phyloP scores from a whole-genome alignment of 106 monocot genomes.

The Dendrobium officinale region DNA sequence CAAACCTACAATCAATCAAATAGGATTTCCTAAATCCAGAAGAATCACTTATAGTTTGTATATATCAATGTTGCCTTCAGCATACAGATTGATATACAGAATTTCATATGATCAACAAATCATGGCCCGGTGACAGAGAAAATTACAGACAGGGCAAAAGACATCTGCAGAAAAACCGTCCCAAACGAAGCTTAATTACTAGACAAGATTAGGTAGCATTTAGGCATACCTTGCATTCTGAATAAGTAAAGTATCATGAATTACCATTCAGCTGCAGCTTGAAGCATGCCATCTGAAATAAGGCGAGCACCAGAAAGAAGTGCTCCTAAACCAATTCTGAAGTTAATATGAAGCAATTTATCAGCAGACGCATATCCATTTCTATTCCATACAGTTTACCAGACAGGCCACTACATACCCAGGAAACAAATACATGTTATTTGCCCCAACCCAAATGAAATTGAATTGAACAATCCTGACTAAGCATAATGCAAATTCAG shows the following conservation, averaged over 20 bases:
- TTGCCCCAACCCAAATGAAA: slow-evolving; percentile 21
- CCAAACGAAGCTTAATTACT: no score
- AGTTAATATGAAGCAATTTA: slow-evolving; percentile 19
- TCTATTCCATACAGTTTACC: background rate
- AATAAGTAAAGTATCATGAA: background rate
- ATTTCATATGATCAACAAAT: no score
- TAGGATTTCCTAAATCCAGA: no score
- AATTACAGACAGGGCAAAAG: no score
- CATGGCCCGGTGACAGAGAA: no score
- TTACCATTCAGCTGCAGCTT: slow-evolving; percentile 97
- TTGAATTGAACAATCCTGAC: no score
- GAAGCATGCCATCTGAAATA: slow-evolving; percentile 94
- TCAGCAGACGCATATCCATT: background rate
- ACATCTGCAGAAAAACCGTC: no score
- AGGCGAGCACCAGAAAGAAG: slow-evolving; percentile 88
- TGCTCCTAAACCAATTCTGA: slow-evolving; percentile 93
- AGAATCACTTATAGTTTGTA: no score
- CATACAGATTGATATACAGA: no score
- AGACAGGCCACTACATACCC: slow-evolving; percentile 49
- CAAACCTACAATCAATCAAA: no score
- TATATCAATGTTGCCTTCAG: no score
- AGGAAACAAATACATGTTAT: slow-evolving; percentile 99
- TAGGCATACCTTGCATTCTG: background rate
- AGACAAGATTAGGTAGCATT: background rate
- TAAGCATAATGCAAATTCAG: no score